Evolutionary conservation across 768 basidiomycete species (phyloP).

Genomic region (Sarcomyxa edulis): DNA sequence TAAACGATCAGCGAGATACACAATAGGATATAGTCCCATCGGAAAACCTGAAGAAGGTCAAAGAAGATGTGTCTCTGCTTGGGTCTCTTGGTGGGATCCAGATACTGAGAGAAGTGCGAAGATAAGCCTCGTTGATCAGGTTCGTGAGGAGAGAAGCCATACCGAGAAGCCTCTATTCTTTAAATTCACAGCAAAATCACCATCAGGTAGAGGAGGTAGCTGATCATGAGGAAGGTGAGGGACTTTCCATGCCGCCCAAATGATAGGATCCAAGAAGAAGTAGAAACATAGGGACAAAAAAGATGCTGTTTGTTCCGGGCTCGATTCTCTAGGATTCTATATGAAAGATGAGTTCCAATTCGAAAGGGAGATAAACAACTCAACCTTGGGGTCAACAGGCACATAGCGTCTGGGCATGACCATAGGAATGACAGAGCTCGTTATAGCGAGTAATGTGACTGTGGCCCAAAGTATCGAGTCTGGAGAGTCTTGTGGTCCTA

Average conservation of each 20-base stretch:
- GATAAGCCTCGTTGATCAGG: constrained; percentile 3
- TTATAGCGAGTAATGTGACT: constrained; percentile 35
- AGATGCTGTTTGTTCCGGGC: constrained; percentile 47
- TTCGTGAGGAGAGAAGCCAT: constrained; percentile 3
- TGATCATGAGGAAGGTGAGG: constrained; percentile 42
- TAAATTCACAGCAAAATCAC: constrained; percentile 34
- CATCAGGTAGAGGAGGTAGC: constrained; percentile 57
- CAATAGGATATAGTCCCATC: constrained; percentile 9
- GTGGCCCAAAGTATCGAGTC: constrained; percentile 55
- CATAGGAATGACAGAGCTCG: constrained; percentile 45
- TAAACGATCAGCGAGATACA: constrained; percentile 5
- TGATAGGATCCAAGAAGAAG: constrained; percentile 48
- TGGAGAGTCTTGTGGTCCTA: constrained; percentile 37
- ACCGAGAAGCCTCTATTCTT: constrained; percentile 21
- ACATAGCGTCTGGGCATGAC: constrained; percentile 50
- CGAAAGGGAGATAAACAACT: constrained; percentile 2
- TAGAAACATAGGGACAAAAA: constrained; percentile 36
- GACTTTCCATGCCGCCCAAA: constrained; percentile 34
- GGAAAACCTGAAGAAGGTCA: constrained; percentile 18
- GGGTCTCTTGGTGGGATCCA: constrained; percentile 10
- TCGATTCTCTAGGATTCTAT: constrained; percentile 26
- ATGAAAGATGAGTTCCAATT: constrained; percentile 9
- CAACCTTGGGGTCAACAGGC: constrained; percentile 52
- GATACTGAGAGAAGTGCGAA: too few relatives aligned
- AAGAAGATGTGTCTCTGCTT: constrained; percentile 25